Base-by-base conservation (phyloP, 2,329 filamentous ascomycete species). In the Apiospora sp. region DNA sequence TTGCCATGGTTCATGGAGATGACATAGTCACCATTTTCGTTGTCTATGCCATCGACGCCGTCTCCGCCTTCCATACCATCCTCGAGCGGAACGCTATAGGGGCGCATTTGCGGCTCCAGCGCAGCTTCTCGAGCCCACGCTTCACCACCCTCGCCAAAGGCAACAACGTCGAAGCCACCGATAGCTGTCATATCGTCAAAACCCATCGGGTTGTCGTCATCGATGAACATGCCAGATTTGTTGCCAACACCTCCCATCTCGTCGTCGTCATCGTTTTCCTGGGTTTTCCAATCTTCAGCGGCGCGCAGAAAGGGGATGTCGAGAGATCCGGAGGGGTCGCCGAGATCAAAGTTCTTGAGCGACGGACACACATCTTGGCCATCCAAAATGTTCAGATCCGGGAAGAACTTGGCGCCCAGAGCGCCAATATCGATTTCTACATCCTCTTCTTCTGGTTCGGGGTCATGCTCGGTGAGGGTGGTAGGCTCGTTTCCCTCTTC, bases 91-190 rank as follows among this genome's bases (percentile, higher is more conserved):
- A 88, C 87, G 77, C 91, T 89, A 77, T 94, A 94, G 34, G 96
- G 91, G 69, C 94, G 93, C 85, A 95, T 93, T 84, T 97, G 94
- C 58, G 94, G 94, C 78, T 96, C 93, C 27, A 96, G 85, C 14
- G 94, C 95, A 54, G 95, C 95, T 81, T 98, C 94, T 77, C 92
- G 91, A 6, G 96, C 96, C 96, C 96, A 99, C 1, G 93, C 94
- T 81, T 99, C 96, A 75, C 96, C 96, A 73, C 96, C 96, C 81
- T 98, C 95, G 37, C 96, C 96, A 80, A 99, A 99, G 16, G 93
- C 94, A 71, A 94, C 86, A 49, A 92, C 84, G 74, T 94, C 92
- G 71, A 94, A 94, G 67, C 89, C 92, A 61, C 91, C 93, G 49
- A 95, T 81, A 85, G 49, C 88, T 89, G 76, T 95, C 94, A 76